Evolutionary conservation across 2,329 filamentous ascomycete genomes (phyloP), one percentile per base, ranked within the genome.

Genomic region (Colletotrichum sp.): DNA sequence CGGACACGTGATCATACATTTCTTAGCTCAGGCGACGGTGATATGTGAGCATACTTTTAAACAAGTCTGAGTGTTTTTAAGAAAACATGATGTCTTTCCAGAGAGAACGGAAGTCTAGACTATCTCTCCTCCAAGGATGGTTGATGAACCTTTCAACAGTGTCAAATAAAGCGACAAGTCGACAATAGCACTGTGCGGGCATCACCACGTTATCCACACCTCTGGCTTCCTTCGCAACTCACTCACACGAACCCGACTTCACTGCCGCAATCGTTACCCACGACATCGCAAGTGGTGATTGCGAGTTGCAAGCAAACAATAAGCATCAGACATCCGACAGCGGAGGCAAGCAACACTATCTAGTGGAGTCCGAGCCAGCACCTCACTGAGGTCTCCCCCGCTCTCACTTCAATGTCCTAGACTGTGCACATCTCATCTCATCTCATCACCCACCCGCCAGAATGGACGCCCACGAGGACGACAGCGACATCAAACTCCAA

Each of bases 381-480:
- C 24, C 43, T 67, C 64, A 67, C 64, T 30, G 64, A 67, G 38
- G 26, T 43, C 64, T 24, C 14, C 7, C n/a, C 62, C 38, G 43
- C 62, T n/a, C 24, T 65, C 62, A 43, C 34, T 64, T 36, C n/a
- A n/a, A 56, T n/a, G 64, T 67, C 43, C 14, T 16, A 30, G 21
- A 52, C 28, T n/a, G 34, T 36, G 24, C 63, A 18, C 65, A 69
- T 21, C 65, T n/a, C 34, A 34, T 59, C 30, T 69, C 65, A 69
- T 62, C 26, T 21, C 21, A 26, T 30, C 59, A 18, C 13, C 58
- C 5, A 52, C n/a, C 26, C n/a, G 21, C 48, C 59, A 80, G 69
- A 61, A 93, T 93, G 91, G 92, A 94, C 77, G 90, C 87, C 21
- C 82, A 88, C 38, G 91, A 93, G 58, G 86, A 89, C 34, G 92